Base-by-base conservation (phyloP, 2,329 filamentous ascomycete species). In the Trichoderma atroviride region DNA sequence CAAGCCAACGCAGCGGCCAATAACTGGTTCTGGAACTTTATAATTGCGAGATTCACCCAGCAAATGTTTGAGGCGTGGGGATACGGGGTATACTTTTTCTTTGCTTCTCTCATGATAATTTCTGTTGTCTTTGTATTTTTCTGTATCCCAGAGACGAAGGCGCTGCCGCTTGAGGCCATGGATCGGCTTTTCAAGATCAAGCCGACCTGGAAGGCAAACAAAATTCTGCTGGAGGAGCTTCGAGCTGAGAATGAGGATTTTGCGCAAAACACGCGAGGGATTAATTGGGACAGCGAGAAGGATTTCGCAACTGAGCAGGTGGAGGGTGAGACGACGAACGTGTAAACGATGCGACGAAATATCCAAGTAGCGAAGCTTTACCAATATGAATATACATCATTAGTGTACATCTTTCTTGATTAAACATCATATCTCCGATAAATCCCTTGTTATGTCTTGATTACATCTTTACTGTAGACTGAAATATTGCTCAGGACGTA, bases 61-160 rank as follows among this genome's bases (percentile, higher is more conserved):
- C 77, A 80, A 11, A 85, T 82, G 73, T 70, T 74, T 33, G 71
- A 72, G 57, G 72, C 73, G 24, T 80, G 81, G 75, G 75, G 78
- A 11, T 87, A 83, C 75, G 85, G 85, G 27, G 85, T 84, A 0
- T 88, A 86, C 74, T 84, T 86, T 72, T 87, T 88, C 79, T 88
- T 88, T 72, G 84, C 84, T 35, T 80, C 81, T 0, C 81, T 86
- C 59, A 84, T 86, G 65, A 76, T 83, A 14, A 75, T 78, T 11
- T 82, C 84, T 2, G 80, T 82, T 31, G 72, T 83, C 27, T 88
- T 84, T 74, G 81, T 85, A 11, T 86, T 79, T 72, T 83, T 85
- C 74, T 81, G 81, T 66, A 77, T 88, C 5, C 85, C 86, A 3
- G 86, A 88, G 74, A 88, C 86, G 3, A 87, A 86, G 72, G 82